Percentiles rank a stretch among this genome's conserved stretches.
Evolutionary conservation across 1,284 basidiomycete species (phyloP).

Genomic region (Peniophora sp.): DNA sequence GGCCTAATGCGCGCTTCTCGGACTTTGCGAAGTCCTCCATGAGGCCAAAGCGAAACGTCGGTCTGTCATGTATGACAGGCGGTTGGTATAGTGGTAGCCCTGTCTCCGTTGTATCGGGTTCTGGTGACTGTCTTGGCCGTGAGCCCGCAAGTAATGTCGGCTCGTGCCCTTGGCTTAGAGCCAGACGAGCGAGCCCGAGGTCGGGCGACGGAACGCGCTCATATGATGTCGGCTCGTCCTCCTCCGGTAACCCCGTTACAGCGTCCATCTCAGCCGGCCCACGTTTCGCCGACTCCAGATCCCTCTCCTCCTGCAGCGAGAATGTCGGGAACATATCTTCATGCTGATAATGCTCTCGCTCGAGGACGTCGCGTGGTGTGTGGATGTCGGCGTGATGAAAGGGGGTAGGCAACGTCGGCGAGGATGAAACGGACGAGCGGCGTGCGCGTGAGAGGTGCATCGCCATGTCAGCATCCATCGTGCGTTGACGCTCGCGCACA

Average conservation of each 20-base stretch:
- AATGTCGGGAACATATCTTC: constrained; percentile 17
- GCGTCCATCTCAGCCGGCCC: constrained; percentile 3
- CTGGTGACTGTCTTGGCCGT: constrained; percentile 9
- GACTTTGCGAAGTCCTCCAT: constrained; percentile 78
- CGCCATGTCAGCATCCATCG: constrained; percentile 82
- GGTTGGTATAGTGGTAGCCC: constrained; percentile 59
- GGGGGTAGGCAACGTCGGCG: constrained; percentile 18
- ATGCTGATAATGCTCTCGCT: constrained; percentile 13
- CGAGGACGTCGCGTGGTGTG: constrained; percentile 5
- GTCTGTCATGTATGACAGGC: constrained; percentile 30
- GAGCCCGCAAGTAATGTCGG: constrained; percentile 32
- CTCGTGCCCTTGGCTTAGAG: constrained; percentile 38
- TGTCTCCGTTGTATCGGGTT: constrained; percentile 18
- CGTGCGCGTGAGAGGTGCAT: constrained; percentile 72
- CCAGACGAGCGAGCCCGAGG: constrained; percentile 10
- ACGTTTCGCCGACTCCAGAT: constrained; percentile 34
- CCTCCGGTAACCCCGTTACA: neutral
- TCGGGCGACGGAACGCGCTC: constrained; percentile 4
- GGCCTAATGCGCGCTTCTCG: constrained; percentile 58
- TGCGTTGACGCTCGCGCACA: constrained; percentile 69
- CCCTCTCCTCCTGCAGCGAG: constrained; percentile 38
- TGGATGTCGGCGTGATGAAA: constrained; percentile 4
- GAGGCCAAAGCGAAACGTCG: constrained; percentile 62
- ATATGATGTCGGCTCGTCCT: neutral
- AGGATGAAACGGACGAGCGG: constrained; percentile 47